Base-by-base conservation (phyloP, 108 stramenopile genomes). In the Fragilariopsis cylindrus region DNA sequence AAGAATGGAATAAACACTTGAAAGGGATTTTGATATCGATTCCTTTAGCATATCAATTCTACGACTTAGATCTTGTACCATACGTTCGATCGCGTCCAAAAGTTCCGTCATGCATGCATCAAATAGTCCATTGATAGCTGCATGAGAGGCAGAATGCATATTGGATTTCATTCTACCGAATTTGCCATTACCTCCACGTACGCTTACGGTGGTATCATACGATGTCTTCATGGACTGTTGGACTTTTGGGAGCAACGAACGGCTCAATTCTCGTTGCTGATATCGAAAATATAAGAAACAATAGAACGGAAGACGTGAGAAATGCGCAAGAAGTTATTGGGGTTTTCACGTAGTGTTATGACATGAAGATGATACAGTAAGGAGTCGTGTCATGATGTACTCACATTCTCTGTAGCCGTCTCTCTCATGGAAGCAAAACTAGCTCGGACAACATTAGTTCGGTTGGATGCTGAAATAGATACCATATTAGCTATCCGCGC, bases 141-240 rank as follows among this genome's bases (percentile, higher is more conserved):
- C 13, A 13, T 69, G 68, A 45, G 81, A 64, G 19, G 8, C 15
- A 5, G 49, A 19, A 0, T 19, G 19, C 78, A 84, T 79, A 1
- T 81, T 63, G 2, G 46, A 52, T 60, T 81, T 79, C 81, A 84
- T 84, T 13, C 84, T 57, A n/a, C 62, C 57, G 47, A 79, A 84
- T 21, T 19, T 70, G 9, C 84, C 84, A 58, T 12, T 13, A 48
- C 84, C 84, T 63, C 77, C 65, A 39, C 48, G 58, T 18, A 82
- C 84, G 16, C 18, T 67, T 39, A 75, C 45, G 15, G 65, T 54
- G 43, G 81, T 49, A 30, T 50, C 11, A 58, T 84, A 84, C 2
- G 65, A 70, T 9, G 54, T 5, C 5, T 65, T 72, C 84, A 84
- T 84, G 13, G 73, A 57, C 18, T 72, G 70, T 40, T 81, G 64